phyloP scores from a whole-genome alignment of 306 rosid species.

The Dryas alaskensis region DNA sequence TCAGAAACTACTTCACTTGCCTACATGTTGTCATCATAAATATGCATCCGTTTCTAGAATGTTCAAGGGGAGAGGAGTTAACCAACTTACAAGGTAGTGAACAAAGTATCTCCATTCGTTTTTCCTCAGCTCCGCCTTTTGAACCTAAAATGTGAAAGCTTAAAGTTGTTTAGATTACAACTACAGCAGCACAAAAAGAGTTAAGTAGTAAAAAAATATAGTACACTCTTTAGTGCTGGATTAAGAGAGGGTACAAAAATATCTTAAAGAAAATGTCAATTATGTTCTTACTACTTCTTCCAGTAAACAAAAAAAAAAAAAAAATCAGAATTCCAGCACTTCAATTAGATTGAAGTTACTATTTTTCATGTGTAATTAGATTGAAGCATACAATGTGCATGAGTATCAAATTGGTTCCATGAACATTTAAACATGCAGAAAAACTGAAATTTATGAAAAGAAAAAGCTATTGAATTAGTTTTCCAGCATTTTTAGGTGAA shows the following conservation, averaged over 20 bases:
- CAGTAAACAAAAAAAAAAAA: not conserved
- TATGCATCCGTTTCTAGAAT: not conserved
- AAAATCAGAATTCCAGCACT: not conserved
- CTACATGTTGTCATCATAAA: not conserved
- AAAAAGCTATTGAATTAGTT: not conserved
- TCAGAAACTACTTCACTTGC: conserved; percentile 9
- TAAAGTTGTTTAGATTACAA: not conserved
- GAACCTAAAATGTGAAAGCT: conserved; percentile 53
- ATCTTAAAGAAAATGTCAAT: not conserved
- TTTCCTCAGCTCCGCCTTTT: conserved; percentile 74
- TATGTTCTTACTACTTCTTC: not conserved
- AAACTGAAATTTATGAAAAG: not conserved
- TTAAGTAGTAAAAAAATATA: not conserved
- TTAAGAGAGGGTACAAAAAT: not conserved
- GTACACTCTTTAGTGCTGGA: not conserved
- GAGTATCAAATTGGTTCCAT: not conserved
- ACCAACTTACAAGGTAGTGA: conserved; percentile 87
- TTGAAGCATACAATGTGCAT: not conserved
- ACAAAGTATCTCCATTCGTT: conserved; percentile 92
- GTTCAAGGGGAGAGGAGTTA: not conserved
- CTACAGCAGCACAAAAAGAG: not conserved
- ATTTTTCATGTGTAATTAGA: not conserved
- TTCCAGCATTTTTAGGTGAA: not conserved
- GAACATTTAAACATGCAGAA: not conserved
- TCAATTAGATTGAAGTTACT: not conserved